Evolutionary conservation across 192 early-diverging fungal species (phyloP).

Genomic region (Coemansia sp.): DNA sequence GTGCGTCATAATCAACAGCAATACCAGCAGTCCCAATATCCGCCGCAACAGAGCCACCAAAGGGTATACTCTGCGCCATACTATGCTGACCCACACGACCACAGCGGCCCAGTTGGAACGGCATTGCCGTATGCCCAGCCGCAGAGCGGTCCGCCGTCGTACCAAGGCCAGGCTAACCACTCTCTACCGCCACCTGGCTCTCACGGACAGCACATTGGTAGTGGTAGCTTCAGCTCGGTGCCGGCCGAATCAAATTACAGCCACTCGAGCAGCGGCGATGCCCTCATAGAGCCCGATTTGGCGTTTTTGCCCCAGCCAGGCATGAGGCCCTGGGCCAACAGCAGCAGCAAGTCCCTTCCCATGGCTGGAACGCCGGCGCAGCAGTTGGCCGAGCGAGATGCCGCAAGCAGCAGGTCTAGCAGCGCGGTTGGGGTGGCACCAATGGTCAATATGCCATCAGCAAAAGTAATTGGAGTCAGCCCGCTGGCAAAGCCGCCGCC

Average conservation of each 20-base stretch:
- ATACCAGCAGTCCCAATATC: background rate
- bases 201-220: too few species aligned
- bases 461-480: conserved; percentile 8
- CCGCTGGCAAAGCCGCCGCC: conserved; percentile 27
- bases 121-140: conserved; percentile 8
- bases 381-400: conserved; percentile 25
- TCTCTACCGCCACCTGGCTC: background rate
- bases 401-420: conserved; percentile 38
- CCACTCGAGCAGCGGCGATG: conserved; percentile 32
- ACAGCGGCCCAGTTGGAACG: background rate
- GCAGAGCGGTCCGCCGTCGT: background rate
- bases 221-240: too few species aligned
- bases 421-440: conserved; percentile 35
- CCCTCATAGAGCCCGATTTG: conserved; percentile 1
- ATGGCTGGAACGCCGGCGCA: conserved; percentile 5
- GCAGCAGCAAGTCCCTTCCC: conserved; percentile 40
- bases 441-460: conserved; percentile 26
- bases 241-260: conserved; percentile 13
- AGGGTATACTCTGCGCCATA: background rate
- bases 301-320: conserved; percentile 6
- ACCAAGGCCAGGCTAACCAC: background rate
- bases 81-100: conserved; percentile 2
- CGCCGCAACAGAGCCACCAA: background rate
- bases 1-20: background rate
- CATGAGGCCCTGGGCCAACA: conserved; percentile 38